phyloP scores from a whole-genome alignment of 768 basidiomycete genomes.

The Epithele typhae region DNA sequence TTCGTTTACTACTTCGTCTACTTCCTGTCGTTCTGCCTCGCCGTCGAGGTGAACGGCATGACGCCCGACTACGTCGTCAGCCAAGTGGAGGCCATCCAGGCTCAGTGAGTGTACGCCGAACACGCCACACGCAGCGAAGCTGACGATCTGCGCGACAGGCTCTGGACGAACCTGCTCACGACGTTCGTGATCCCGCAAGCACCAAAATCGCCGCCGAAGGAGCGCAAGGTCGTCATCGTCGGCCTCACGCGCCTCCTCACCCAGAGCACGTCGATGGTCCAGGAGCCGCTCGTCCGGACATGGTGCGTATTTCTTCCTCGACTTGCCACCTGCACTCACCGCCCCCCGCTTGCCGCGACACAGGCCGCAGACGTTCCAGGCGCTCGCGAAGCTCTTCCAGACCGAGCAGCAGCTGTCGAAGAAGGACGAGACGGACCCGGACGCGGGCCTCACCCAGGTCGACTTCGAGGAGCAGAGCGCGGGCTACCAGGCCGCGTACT shows the following conservation, averaged over 20 bases:
- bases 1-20: constrained; percentile 79
- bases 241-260: constrained; percentile 79
- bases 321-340: not conserved
- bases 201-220: constrained; percentile 74
- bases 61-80: constrained; percentile 75
- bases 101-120: too few relatives aligned
- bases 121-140: too few relatives aligned
- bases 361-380: constrained; percentile 69
- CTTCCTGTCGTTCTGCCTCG: constrained; percentile 74
- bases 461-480: constrained; percentile 89
- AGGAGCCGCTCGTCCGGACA: constrained; percentile 51
- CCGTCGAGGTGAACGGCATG: constrained; percentile 68
- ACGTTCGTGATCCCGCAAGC: constrained; percentile 80
- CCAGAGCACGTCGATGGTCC: constrained; percentile 65
- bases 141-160: constrained; percentile 29
- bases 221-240: constrained; percentile 80
- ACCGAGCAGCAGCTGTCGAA: constrained; percentile 66
- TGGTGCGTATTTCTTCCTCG: constrained; percentile 44
- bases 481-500: constrained; percentile 94
- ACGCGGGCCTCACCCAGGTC: constrained; percentile 63
- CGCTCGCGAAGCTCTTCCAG: constrained; percentile 71
- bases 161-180: constrained; percentile 77
- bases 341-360: not conserved
- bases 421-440: constrained; percentile 44
- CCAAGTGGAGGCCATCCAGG: constrained; percentile 84